A percentile compares a stretch with the other conserved stretches of the same genome.
These are phyloP conservation scores for Prototheca cutis DNA, from an alignment of 163 green algal genomes.

Conservation along the genomic window DNA sequence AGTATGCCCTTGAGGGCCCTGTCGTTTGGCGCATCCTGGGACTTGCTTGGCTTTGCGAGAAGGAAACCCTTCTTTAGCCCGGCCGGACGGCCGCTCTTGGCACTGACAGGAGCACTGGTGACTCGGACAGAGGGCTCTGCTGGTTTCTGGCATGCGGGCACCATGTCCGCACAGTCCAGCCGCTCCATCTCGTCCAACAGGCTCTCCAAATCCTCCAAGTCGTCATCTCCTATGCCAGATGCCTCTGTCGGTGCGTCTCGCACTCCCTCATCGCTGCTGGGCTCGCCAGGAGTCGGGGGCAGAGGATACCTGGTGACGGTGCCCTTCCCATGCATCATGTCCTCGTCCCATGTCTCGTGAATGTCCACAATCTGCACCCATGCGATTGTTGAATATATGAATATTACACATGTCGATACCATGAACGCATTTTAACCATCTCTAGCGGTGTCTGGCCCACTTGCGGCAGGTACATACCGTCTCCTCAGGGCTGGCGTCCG, in stretches of 20 bases:
- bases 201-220: background rate
- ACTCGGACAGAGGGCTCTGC: background rate
- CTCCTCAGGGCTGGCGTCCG: background rate
- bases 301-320: background rate
- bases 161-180: background rate
- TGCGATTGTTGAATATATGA: background rate
- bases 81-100: background rate
- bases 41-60: background rate
- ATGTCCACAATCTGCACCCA: background rate
- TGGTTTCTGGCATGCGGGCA: background rate
- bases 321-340: background rate
- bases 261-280: background rate
- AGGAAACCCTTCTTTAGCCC: background rate
- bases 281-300: background rate
- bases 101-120: background rate
- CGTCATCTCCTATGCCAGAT: background rate
- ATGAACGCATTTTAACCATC: background rate
- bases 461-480: background rate
- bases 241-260: background rate
- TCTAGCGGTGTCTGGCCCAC: background rate
- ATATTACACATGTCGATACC: background rate
- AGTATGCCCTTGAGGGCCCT: background rate
- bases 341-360: background rate
- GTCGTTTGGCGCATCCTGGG: background rate
- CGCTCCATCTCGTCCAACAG: background rate